Base-by-base conservation (phyloP, 2,329 filamentous ascomycete genomes). In the Aspergillus pseudonomiae region DNA sequence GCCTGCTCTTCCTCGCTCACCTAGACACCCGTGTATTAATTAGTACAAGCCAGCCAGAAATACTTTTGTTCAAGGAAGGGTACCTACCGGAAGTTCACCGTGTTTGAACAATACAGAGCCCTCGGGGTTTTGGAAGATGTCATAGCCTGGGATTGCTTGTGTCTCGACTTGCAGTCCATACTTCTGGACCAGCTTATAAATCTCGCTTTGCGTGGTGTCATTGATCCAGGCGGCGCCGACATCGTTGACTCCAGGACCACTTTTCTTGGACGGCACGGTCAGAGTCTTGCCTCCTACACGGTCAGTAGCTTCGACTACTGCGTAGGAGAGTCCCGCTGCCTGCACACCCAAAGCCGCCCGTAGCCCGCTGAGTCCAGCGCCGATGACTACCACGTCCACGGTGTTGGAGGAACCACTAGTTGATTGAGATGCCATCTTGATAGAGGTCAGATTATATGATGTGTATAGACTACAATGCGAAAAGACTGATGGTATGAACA, bases 221-320 rank as follows among this genome's bases (percentile, higher is more conserved):
- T 78, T 79, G 63, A 77, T 76, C 77, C 77, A 79, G 1, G 76
- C 75, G 5, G 74, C 77, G 4, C 77, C 77, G 9, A 78, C 32
- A 34, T 79, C 77, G 16, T 71, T 71, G 30, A 70, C 34, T 32
- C 58, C 58, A 34, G 34, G 57, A 10, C 30, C 48, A 9, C 45
- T 53, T 10, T 32, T 24, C 67, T 10, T 66, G n/a, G 68, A 65
- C 9, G 69, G 64, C 9, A 70, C 50, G 2, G 68, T 73, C 63
- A 71, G 77, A 0, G 74, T 78, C 66, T 80, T 81, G 1, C 80
- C 80, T 3, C 79, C 79, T 1, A 81, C 78, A 3, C 79, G 74
- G 63, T 80, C 73, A 9, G 75, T 69, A 16, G 79, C 80, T 65
- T 82, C 80, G 0, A 82, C 62, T 11, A 82, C 74, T 4, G 70